Evolutionary conservation across 176 grass and related monocot genomes (phyloP), one percentile per base, ranked within the genome.

Genomic region (Bonia amplexicaulis): DNA sequence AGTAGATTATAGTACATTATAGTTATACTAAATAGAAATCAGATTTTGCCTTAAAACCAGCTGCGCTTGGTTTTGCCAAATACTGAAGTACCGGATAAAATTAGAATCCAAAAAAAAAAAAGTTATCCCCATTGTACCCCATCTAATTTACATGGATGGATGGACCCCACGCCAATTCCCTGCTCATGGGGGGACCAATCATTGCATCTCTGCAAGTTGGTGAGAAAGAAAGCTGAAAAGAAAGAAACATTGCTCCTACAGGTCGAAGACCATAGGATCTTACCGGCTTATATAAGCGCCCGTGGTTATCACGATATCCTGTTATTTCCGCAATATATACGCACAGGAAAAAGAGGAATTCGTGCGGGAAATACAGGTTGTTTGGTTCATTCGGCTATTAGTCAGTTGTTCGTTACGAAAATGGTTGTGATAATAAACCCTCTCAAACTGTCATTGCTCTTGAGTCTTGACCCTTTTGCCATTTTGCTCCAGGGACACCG

Each of bases 281-380:
- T 8, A 66, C 0, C 6, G 64, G 77, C 89, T 87, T 94, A 90
- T 92, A 94, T 92, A 94, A 90, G 92, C 41, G 0, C 0, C 0
- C 0, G 1, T 1, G 69, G 7, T 74, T 92, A 92, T 94, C 87
- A 75, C 29, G 7, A 40, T 52, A 77, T 25, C 5, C 33, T 19
- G 53, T 26, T 85, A n/a, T 64, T 85, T 85, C 26, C 16, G 10
- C 7, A 23, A 77, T 76, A 75, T 80, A 88, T 77, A 57, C 5
- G n/a, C 25, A 68, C 69, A 45, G 12, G 68, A 62, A 69, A 69
- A 54, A 63, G 33, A 16, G 17, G 73, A 53, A 46, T 69, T 64
- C 13, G 1, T 1, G 25, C 62, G 64, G 42, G 41, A 86, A 62
- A 86, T 39, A 52, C 66, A 69, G n/a, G 37, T 80, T 23, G 60